Evolutionary conservation across 2,329 filamentous ascomycete genomes (phyloP), one percentile per base, ranked within the genome.

Genomic region (Trichophyton schoenleinii): DNA sequence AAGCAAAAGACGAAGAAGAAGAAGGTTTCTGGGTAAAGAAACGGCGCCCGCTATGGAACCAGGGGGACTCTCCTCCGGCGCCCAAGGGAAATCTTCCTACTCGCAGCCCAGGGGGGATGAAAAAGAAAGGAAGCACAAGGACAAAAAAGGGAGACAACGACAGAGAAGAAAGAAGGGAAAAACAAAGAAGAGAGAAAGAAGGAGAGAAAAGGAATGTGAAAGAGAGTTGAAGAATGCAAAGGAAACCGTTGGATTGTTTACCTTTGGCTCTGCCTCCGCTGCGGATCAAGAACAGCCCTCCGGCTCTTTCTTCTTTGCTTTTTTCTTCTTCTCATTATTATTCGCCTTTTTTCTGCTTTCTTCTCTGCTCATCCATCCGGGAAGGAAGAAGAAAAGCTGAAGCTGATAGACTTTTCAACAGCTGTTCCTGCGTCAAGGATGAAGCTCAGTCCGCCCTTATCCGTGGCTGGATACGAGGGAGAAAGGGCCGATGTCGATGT

Each of bases 391-490:
- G 34, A 9, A 36, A 36, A 42, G n/a, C n/a, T 34, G 13, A 55
- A 36, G 49, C 31, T 55, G 25, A 55, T 55, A 34, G 49, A 55
- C 49, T 55, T 55, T 55, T 55, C 25, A 34, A 55, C 49, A 55
- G 49, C 3, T 55, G 49, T 55, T 55, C 49, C 49, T 55, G 49
- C 49, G 49, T 55, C 49, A 55, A 55, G 49, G 49, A 34, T 55
- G 49, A 53, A 55, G 49, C 49, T 55, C 49, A 55, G 49, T 55
- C 49, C 49, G 49, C n/a, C 49, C 25, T 55, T 55, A 55, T 15
- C 49, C 49, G 49, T 55, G 49, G 20, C 49, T 55, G 49, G n/a
- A 55, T 55, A 55, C 49, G 49, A 55, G 49, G 25, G 13, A 18
- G 18, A 34, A 42, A 34, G 9, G 31, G 31, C 31, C 31, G 31